These are phyloP conservation scores for Wilcoxina mikolae DNA, from an alignment of 495 filamentous ascomycete species.

Conservation along the genomic window DNA sequence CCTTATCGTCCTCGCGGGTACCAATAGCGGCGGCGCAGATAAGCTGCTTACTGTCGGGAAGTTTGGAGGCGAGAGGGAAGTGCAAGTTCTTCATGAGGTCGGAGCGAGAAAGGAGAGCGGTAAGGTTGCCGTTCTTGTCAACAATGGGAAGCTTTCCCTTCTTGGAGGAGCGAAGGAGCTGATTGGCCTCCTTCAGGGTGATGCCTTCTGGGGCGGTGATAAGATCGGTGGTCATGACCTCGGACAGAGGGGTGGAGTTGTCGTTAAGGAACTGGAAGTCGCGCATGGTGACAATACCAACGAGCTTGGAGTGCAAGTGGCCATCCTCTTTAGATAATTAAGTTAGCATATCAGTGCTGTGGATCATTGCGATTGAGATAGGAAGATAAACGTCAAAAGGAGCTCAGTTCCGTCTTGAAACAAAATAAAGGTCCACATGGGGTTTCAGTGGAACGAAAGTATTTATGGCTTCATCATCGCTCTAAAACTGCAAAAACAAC, in stretches of 20 bases:
- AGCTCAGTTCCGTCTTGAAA: constrained; percentile 26
- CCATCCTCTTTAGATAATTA: constrained; percentile 54
- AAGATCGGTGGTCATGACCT: constrained; percentile 90
- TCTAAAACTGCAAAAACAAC: constrained; percentile 15
- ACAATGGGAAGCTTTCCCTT: constrained; percentile 98
- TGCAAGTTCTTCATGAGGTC: constrained; percentile 98
- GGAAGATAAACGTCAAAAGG: neutral
- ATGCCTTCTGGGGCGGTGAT: constrained; percentile 81
- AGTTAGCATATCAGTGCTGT: constrained; percentile 9
- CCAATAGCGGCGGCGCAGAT: constrained; percentile 91
- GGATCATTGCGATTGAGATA: constrained; percentile 10
- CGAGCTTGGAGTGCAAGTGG: constrained; percentile 79
- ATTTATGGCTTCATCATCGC: constrained; percentile 70
- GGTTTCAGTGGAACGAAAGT: constrained; percentile 99
- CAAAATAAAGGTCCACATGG: constrained; percentile 34
- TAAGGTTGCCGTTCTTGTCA: constrained; percentile 68
- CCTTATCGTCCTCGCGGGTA: constrained; percentile 82
- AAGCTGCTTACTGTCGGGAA: constrained; percentile 92
- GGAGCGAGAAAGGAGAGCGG: constrained; percentile 88
- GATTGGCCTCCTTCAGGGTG: constrained; percentile 75
- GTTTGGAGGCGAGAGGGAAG: constrained; percentile 92
- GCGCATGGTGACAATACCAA: constrained; percentile 93
- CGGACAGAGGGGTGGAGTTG: constrained; percentile 56
- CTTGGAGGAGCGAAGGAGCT: constrained; percentile 85
- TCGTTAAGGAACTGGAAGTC: constrained; percentile 90